phyloP scores from a whole-genome alignment of 352 stramenopile genomes.

The Globisporangium heterothallicum region DNA sequence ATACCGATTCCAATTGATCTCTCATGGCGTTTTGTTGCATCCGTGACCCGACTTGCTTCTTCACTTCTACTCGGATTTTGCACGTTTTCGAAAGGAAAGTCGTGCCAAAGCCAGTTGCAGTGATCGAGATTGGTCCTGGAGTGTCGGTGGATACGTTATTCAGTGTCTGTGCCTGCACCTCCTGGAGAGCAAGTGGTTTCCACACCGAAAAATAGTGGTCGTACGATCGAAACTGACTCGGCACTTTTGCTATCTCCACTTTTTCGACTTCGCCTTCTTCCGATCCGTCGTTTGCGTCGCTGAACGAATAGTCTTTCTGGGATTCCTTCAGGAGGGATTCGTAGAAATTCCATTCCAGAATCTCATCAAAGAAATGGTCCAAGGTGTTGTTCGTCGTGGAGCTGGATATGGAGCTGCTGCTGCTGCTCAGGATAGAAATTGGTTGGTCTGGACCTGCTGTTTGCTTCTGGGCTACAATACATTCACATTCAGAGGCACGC shows the following conservation, averaged over 20 bases:
- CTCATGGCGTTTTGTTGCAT: conserved; percentile 21
- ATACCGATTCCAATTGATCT: conserved; percentile 43
- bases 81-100: conserved; percentile 60
- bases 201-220: conserved; percentile 88
- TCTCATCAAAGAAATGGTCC: conserved; percentile 80
- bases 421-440: conserved; percentile 2
- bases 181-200: conserved; percentile 78
- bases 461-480: conserved; percentile 1
- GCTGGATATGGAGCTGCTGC: conserved; percentile 16
- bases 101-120: conserved; percentile 34
- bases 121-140: conserved; percentile 41
- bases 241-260: conserved; percentile 49
- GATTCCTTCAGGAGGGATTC: conserved; percentile 51
- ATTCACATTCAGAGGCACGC: background rate
- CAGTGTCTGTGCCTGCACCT: conserved; percentile 85
- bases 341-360: conserved; percentile 79
- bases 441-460: conserved; percentile 14
- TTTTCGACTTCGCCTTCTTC: conserved; percentile 63
- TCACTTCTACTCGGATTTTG: conserved; percentile 64
- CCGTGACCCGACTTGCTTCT: conserved; percentile 29
- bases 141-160: conserved; percentile 72
- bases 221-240: conserved; percentile 82
- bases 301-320: conserved; percentile 44
- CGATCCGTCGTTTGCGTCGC: conserved; percentile 53
- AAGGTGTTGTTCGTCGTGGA: conserved; percentile 45